Evolutionary conservation across 352 stramenopile genomes (phyloP).

Genomic region (Aphanomyces cochlioides): DNA sequence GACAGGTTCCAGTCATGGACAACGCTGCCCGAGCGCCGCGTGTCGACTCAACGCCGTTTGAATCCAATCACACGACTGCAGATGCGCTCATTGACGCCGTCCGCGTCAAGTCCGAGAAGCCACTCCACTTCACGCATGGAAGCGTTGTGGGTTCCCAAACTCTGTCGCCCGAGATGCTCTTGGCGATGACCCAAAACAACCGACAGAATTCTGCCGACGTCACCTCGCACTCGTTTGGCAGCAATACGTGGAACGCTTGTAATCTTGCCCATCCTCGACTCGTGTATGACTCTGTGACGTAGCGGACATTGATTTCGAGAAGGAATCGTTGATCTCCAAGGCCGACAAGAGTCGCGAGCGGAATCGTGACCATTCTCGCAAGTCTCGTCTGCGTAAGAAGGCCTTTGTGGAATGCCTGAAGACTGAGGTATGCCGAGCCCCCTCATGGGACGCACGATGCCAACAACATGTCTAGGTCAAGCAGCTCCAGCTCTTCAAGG

Average conservation of each 20-base stretch:
- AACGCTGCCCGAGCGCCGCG: neutral
- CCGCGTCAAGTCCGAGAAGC: conserved; percentile 21
- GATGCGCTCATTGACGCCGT: conserved; percentile 14
- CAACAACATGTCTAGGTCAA: conserved; percentile 36
- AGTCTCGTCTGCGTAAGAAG: conserved; percentile 93
- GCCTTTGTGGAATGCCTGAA: conserved; percentile 93
- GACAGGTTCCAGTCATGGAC: neutral
- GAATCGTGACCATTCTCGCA: conserved; percentile 94
- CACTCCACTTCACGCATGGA: conserved; percentile 20
- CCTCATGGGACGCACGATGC: too few relatives aligned
- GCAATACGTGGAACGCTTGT: conserved; percentile 37
- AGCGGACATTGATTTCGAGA: conserved; percentile 79
- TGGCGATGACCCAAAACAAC: conserved; percentile 80
- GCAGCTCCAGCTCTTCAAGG: conserved; percentile 81
- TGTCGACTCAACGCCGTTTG: neutral
- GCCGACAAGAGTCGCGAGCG: conserved; percentile 85
- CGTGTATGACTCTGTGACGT: conserved; percentile 22
- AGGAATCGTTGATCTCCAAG: conserved; percentile 64
- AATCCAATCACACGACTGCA: conserved; percentile 7
- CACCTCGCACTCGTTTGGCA: conserved; percentile 28
- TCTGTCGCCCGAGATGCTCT: conserved; percentile 73
- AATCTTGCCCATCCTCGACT: neutral
- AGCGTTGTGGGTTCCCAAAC: conserved; percentile 60
- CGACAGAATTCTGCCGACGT: conserved; percentile 48
- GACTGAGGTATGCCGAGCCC: conserved; percentile 38